phyloP scores from a whole-genome alignment of 139 green algal genomes.

The Closterium sp. region DNA sequence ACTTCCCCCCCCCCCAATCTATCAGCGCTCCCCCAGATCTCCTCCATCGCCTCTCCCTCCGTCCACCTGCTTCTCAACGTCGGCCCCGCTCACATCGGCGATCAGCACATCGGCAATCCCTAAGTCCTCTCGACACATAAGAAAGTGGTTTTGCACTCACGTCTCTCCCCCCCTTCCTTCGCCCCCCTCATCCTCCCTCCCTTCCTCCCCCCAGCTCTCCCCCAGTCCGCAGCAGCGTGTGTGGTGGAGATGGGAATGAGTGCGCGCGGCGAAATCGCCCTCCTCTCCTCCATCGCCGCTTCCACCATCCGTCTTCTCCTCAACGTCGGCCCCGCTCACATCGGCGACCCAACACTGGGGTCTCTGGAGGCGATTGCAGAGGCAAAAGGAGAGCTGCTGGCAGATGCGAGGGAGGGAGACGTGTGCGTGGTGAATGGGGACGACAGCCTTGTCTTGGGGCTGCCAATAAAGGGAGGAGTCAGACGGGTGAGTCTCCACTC shows the following conservation, averaged over 20 bases:
- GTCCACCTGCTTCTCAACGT: constrained; percentile 57
- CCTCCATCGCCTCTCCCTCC: constrained; percentile 41
- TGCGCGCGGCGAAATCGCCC: constrained; percentile 44
- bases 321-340: constrained; percentile 54
- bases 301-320: constrained; percentile 51
- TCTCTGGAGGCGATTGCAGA: constrained; percentile 48
- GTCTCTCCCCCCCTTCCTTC: too few relatives aligned
- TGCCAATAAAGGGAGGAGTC: not conserved
- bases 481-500: not conserved
- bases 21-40: too few relatives aligned
- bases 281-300: constrained; percentile 26
- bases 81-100: constrained; percentile 46
- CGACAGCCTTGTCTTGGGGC: constrained; percentile 37
- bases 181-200: too few relatives aligned
- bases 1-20: too few relatives aligned
- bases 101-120: too few relatives aligned
- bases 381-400: constrained; percentile 54
- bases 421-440: constrained; percentile 52
- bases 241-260: constrained; percentile 59
- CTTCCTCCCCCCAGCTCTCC: not conserved
- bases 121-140: too few relatives aligned
- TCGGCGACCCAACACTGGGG: constrained; percentile 20
- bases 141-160: too few relatives aligned
- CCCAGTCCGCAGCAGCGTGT: constrained; percentile 4
- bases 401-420: constrained; percentile 34